A percentile compares a stretch with the other conserved stretches of the same genome.
These are phyloP conservation scores for Eucalyptus guilfoylei DNA, from an alignment of 345 rosid genomes.

Conservation along the genomic window DNA sequence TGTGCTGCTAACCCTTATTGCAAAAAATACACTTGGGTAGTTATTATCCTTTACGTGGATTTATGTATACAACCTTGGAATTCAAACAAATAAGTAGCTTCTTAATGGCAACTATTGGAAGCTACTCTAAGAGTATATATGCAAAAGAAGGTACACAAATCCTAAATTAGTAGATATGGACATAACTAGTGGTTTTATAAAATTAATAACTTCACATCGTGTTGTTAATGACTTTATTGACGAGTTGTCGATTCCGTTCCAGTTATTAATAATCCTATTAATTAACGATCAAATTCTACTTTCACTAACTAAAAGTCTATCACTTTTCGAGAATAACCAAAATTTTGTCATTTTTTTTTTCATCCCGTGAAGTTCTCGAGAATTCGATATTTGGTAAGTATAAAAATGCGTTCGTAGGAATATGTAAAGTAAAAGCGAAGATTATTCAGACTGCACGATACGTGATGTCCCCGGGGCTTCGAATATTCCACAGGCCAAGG, in stretches of 20 bases:
- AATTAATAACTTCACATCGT: rapidly evolving
- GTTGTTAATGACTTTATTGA: rapidly evolving
- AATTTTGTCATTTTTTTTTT: neutral
- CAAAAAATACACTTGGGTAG: no score
- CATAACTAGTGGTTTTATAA: no score
- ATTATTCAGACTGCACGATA: neutral
- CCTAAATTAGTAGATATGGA: neutral
- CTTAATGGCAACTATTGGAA: neutral
- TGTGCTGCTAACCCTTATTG: neutral
- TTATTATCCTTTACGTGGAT: no score
- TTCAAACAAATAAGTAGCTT: neutral
- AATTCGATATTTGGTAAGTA: neutral
- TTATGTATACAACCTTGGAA: no score
- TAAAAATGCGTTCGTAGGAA: neutral
- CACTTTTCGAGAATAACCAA: no score
- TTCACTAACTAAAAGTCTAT: rapidly evolving
- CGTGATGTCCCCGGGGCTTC: neutral
- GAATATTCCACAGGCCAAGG: neutral
- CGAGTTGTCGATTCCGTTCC: no score
- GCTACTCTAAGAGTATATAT: neutral
- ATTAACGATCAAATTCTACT: rapidly evolving
- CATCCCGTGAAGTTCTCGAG: neutral
- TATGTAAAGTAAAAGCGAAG: neutral
- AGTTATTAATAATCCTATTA: rapidly evolving
- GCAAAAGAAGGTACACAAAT: neutral